Evolutionary conservation across 768 basidiomycete species (phyloP), one percentile per base, ranked within the genome.

Genomic region (Tephrocybe sp.): DNA sequence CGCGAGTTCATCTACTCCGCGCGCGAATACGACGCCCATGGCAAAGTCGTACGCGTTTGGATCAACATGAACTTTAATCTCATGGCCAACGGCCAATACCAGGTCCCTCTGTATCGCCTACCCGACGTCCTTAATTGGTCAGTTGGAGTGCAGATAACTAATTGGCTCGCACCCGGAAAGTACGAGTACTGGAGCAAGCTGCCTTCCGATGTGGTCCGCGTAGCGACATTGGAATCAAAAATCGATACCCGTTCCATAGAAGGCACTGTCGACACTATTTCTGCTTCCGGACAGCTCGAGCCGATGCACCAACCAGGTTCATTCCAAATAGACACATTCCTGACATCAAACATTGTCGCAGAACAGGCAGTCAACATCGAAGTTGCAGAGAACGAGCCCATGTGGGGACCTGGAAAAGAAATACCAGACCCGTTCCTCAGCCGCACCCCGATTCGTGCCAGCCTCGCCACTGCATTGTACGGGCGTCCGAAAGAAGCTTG

Each of bases 71-170:
- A 34, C 9, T 46, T 46, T 16, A n/a, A 46, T 18, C 44, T 46
- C 34, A 8, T 46, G 21, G 44, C 44, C 5, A 46, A 46, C 36
- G 44, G 44, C 6, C 21, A 13, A 11, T 19, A 46, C 26, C 19
- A 46, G 11, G 44, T 46, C 19, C 44, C 44, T 22, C 34, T 46
- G 12, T 46, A 35, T 32, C 31, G 34, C 31, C 21, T 46, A 5
- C 44, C 44, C 18, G 44, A 46, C n/a, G 32, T 46, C 18, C 44
- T 46, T 15, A 46, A 46, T 18, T 46, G 44, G 44, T 46, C 44
- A 18, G 37, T 41, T n/a, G 48, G 48, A n/a, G 40, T 42, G 2
- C 40, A 42, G 21, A 35, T 49, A 16, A 16, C 22, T 6, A 21
- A 41, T 22, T 40, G 38, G 30, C 27, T 49, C 18, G 37, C 27